phyloP scores from a whole-genome alignment of 2,329 filamentous ascomycete genomes.

The Talaromyces albobiverticillius region DNA sequence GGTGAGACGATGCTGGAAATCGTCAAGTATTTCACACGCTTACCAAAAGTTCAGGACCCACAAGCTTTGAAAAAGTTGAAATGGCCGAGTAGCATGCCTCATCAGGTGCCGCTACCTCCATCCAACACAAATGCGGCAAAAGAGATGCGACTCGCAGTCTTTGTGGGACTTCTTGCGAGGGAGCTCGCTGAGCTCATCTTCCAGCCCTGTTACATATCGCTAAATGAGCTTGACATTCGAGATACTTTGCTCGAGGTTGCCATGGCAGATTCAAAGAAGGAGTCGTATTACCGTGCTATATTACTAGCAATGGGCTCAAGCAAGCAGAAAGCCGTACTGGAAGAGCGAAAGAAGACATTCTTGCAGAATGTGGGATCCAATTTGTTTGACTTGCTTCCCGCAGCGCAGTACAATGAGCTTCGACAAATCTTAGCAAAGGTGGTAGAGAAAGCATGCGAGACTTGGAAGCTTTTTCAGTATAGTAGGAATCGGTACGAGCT shows the following conservation, averaged over 20 bases:
- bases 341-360: constrained; percentile 1
- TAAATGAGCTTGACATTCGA: constrained; percentile 15
- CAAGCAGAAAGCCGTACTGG: constrained; percentile 12
- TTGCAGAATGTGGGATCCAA: not conserved
- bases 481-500: constrained; percentile 14
- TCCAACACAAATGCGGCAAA: constrained; percentile 31
- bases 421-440: constrained; percentile 15
- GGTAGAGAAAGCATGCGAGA: constrained; percentile 14
- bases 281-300: constrained; percentile 20
- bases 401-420: constrained; percentile 13
- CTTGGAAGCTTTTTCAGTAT: constrained; percentile 18
- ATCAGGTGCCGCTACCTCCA: constrained; percentile 26
- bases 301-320: constrained; percentile 19
- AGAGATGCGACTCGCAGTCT: constrained; percentile 30
- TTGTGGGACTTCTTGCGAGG: constrained; percentile 26
- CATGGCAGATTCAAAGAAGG: constrained; percentile 19
- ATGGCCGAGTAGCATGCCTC: not conserved
- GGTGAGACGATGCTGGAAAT: not conserved
- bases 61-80: constrained; percentile 5
- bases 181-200: constrained; percentile 31
- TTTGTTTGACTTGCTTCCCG: constrained; percentile 4
- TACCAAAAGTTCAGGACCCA: not conserved
- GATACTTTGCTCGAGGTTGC: constrained; percentile 17
- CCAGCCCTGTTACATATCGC: constrained; percentile 29
- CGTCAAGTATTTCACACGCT: not conserved